Percentiles rank a stretch among this genome's conserved stretches.
These are phyloP conservation scores for Eucalyptus curtisii DNA, from an alignment of 345 rosid species.

Conservation along the genomic window DNA sequence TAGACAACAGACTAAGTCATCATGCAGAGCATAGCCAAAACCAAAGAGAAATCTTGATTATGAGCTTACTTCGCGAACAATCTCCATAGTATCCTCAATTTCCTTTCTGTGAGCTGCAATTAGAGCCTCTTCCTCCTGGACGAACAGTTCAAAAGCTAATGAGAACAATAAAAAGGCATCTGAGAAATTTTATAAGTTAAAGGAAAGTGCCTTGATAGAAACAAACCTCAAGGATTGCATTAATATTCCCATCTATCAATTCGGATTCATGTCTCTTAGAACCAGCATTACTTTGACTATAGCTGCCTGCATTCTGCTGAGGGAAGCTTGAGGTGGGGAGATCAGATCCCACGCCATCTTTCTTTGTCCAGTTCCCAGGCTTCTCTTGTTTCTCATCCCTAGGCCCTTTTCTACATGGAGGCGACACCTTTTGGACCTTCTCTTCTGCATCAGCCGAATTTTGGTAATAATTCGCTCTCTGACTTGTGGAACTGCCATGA, in stretches of 20 bases:
- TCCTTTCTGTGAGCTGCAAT: constrained; percentile 93
- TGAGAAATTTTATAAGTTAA: not conserved
- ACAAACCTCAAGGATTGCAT: constrained; percentile 77
- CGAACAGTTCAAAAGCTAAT: not conserved
- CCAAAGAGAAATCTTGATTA: not conserved
- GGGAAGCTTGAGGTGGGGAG: constrained; percentile 21
- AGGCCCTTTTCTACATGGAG: constrained; percentile 63
- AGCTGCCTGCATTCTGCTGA: constrained; percentile 24
- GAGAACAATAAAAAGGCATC: not conserved
- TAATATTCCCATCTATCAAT: constrained; percentile 56
- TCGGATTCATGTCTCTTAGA: constrained; percentile 35
- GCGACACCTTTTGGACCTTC: constrained; percentile 71
- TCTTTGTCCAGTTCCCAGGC: constrained; percentile 34
- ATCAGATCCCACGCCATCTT: constrained; percentile 45
- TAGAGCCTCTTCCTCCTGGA: constrained; percentile 89
- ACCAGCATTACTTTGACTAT: constrained; percentile 26
- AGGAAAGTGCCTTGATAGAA: not conserved
- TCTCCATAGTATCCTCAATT: constrained; percentile 99
- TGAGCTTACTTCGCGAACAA: constrained; percentile 80
- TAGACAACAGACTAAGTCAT: not conserved
- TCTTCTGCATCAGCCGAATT: constrained; percentile 51
- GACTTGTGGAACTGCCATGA: constrained; percentile 37
- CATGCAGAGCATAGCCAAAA: not conserved
- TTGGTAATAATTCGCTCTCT: constrained; percentile 34
- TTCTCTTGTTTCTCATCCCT: constrained; percentile 72